Percentiles rank a stretch among this genome's conserved stretches.
Evolutionary conservation across 2,329 filamentous ascomycete species (phyloP).

Genomic region (Leptoxyphium fumago): DNA sequence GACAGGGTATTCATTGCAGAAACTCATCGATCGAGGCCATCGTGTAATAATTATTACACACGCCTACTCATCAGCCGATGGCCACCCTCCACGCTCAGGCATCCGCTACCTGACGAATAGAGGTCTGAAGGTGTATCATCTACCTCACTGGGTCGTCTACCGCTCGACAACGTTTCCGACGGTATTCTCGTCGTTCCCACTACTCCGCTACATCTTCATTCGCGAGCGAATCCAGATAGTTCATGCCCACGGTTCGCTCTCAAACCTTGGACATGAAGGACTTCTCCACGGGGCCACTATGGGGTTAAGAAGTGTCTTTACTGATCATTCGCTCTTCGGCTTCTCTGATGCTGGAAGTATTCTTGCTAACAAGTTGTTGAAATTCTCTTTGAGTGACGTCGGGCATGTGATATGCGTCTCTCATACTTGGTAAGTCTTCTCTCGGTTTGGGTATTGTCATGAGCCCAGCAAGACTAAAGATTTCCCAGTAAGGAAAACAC

Average conservation of each 20-base stretch:
- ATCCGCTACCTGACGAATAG: constrained; percentile 94
- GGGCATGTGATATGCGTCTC: constrained; percentile 98
- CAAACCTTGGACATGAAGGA: constrained; percentile 84
- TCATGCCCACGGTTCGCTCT: constrained; percentile 90
- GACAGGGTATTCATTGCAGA: constrained; percentile 30
- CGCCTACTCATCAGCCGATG: constrained; percentile 47
- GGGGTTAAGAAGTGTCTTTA: constrained; percentile 91
- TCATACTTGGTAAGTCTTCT: constrained; percentile 66
- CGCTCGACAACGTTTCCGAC: constrained; percentile 88
- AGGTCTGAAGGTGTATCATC: constrained; percentile 83
- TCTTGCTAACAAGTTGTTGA: constrained; percentile 89
- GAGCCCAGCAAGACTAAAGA: background rate
- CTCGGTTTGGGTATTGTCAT: background rate
- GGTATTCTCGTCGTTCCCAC: constrained; percentile 94
- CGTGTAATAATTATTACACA: constrained; percentile 98
- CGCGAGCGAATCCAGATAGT: constrained; percentile 93
- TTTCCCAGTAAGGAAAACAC: constrained; percentile 85
- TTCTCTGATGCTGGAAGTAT: constrained; percentile 96
- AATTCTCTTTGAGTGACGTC: constrained; percentile 90
- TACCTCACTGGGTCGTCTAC: constrained; percentile 92
- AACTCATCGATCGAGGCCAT: constrained; percentile 92
- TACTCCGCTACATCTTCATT: constrained; percentile 93
- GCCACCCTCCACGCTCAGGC: constrained; percentile 56
- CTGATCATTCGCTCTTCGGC: constrained; percentile 91
- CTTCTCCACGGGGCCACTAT: constrained; percentile 92